Base-by-base conservation (phyloP, 2,329 filamentous ascomycete species). In the Juglanconis juglandina region DNA sequence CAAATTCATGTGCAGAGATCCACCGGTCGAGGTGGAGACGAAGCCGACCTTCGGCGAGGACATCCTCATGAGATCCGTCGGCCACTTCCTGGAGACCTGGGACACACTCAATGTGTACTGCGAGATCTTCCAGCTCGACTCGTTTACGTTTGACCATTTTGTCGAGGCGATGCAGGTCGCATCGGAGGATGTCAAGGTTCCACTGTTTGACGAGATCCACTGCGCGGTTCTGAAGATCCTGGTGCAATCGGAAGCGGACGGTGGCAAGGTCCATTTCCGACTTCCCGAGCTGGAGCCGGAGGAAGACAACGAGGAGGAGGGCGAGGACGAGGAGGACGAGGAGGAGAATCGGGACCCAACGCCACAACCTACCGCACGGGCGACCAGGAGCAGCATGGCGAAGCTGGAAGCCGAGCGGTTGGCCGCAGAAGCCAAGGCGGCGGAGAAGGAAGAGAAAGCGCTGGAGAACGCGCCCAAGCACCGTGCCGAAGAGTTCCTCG, bases 31-130 rank as follows among this genome's bases (percentile, higher is more conserved):
- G 5, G 71, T 78, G 11, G 77, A 80, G 17, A 75, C 78, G 46
- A 75, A 74, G 58, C 72, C 76, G n/a, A 72, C 78, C 14, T 75
- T 78, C 66, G 77, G 80, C 56, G 79, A 82, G 48, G 85, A 87
- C 44, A 86, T 98, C 57, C 77, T 87, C 24, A 95, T 94, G 86
- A 87, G 89, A 67, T 94, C 92, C 3, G 85, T 97, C n/a, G 92
- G 93, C 0, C 83, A 87, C 2, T 78, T 98, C 14, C 77, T 99
- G 32, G 94, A 97, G 75, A 91, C 91, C 0, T 99, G 95, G 95
- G 92, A 97, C 68, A 97, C 93, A 0, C 81, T 99, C 39, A 99
- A 97, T 69, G 94, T 99, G n/a, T 97, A 97, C 71, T 96, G 92
- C 70, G 92, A 96, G 69, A 89, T 97, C 17, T 96, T 96, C 70